phyloP scores from a whole-genome alignment of 176 grass and related monocot genomes.

The Coix lacrymajobi region DNA sequence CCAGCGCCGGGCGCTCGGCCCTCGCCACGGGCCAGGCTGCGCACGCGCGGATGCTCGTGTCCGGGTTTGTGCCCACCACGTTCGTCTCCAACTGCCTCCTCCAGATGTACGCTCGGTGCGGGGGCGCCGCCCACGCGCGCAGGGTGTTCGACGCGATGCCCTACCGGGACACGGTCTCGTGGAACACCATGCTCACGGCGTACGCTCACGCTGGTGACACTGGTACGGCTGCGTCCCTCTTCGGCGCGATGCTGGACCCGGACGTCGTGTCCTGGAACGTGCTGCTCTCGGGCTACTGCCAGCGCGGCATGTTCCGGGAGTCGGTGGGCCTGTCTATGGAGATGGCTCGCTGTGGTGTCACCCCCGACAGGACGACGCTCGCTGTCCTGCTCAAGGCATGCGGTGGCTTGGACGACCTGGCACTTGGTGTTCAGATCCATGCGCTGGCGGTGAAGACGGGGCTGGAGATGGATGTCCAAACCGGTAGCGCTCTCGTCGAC shows the following conservation, averaged over 20 bases:
- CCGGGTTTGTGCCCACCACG: slow-evolving; percentile 51
- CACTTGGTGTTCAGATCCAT: slow-evolving; percentile 55
- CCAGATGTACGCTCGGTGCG: slow-evolving; percentile 59
- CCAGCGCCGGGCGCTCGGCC: slow-evolving; percentile 21
- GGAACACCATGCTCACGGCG: slow-evolving; percentile 64
- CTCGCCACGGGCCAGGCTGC: slow-evolving; percentile 35
- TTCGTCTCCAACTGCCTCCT: slow-evolving; percentile 76
- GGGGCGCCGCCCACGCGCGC: too few relatives aligned
- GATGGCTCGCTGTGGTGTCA: slow-evolving; percentile 37
- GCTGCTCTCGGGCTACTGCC: slow-evolving; percentile 49
- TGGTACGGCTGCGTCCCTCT: slow-evolving; percentile 17
- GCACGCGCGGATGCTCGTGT: slow-evolving; percentile 59
- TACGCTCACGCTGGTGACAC: slow-evolving; percentile 36
- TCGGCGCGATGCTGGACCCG: slow-evolving; percentile 48
- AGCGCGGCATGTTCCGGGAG: slow-evolving; percentile 20
- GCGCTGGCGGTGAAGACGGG: slow-evolving; percentile 42
- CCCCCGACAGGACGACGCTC: slow-evolving; percentile 45
- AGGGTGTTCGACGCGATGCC: slow-evolving; percentile 56
- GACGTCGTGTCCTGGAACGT: slow-evolving; percentile 77
- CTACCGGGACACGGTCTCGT: slow-evolving; percentile 49
- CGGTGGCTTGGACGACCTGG: slow-evolving; percentile 34
- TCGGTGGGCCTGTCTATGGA: slow-evolving; percentile 45
- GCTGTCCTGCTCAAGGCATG: slow-evolving; percentile 58
- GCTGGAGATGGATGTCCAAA: slow-evolving; percentile 46
- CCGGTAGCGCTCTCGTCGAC: slow-evolving; percentile 59